Percentiles rank a stretch among this genome's conserved stretches.
Evolutionary conservation across 2,329 filamentous ascomycete species (phyloP).

Genomic region (Westerdykella ornata): DNA sequence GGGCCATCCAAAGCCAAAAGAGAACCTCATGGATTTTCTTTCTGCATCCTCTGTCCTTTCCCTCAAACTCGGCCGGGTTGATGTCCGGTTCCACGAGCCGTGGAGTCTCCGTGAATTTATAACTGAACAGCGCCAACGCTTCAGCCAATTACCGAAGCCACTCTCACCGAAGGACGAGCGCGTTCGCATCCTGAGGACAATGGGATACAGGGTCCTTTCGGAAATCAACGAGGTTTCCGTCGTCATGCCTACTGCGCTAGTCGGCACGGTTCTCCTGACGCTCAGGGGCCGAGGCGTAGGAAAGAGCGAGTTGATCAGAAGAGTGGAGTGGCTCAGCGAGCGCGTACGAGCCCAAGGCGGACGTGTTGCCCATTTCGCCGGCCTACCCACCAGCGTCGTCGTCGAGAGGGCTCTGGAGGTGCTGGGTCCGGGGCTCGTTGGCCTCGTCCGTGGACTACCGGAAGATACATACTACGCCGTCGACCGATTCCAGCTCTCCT

Average conservation of each 20-base stretch:
- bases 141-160: slow-evolving; percentile 38
- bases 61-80: slow-evolving; percentile 80
- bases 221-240: slow-evolving; percentile 96
- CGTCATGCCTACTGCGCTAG: slow-evolving; percentile 94
- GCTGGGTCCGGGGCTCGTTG: slow-evolving; percentile 81
- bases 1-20: slow-evolving; percentile 90
- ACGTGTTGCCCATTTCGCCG: slow-evolving; percentile 87
- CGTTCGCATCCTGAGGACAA: slow-evolving; percentile 69
- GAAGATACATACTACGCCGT: slow-evolving; percentile 94
- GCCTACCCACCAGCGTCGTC: slow-evolving; percentile 69
- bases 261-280: slow-evolving; percentile 87
- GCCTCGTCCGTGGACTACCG: slow-evolving; percentile 67
- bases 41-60: slow-evolving; percentile 82
- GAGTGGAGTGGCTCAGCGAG: slow-evolving; percentile 83
- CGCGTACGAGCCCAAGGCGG: slow-evolving; percentile 81
- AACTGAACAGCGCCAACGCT: slow-evolving; percentile 61
- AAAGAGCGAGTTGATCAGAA: slow-evolving; percentile 72
- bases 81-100: slow-evolving; percentile 92
- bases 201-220: slow-evolving; percentile 86
- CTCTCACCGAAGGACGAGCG: slow-evolving; percentile 43
- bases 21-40: slow-evolving; percentile 87
- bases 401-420: slow-evolving; percentile 88
- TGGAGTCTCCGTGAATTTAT: slow-evolving; percentile 87
- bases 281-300: slow-evolving; percentile 87
- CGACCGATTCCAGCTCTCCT: slow-evolving; percentile 89